Evolutionary conservation across 805 yeast genomes (phyloP).

Genomic region (Candida parachauliodes): DNA sequence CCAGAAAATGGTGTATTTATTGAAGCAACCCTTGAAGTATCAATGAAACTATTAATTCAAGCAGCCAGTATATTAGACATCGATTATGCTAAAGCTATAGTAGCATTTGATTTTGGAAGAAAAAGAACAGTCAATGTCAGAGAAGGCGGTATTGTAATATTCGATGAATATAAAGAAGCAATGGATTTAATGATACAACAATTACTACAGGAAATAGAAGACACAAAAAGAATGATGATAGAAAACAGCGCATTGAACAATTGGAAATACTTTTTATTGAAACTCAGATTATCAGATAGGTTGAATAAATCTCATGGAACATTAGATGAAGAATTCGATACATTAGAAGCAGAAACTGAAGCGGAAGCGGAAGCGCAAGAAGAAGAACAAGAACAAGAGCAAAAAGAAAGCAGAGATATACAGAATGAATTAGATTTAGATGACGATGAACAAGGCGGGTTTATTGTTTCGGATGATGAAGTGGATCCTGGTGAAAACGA

Average conservation of each 20-base stretch:
- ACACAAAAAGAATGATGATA: slow-evolving; percentile 38
- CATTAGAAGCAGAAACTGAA: slow-evolving; percentile 1
- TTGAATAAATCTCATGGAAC: slow-evolving; percentile 49
- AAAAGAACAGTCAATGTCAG: slow-evolving; percentile 45
- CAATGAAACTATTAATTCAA: slow-evolving; percentile 49
- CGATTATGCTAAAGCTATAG: slow-evolving; percentile 84
- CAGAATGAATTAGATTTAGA: slow-evolving; percentile 6
- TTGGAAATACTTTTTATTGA: slow-evolving; percentile 53
- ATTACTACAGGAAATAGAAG: slow-evolving; percentile 47
- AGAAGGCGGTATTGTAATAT: slow-evolving; percentile 74
- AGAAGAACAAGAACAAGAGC: background rate
- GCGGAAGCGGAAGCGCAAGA: slow-evolving; percentile 14
- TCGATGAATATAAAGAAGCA: slow-evolving; percentile 58
- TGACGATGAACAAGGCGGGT: slow-evolving; percentile 19
- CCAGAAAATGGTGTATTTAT: slow-evolving; percentile 75
- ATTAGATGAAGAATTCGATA: slow-evolving; percentile 13
- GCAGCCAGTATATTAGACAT: slow-evolving; percentile 72
- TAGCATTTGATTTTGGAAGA: slow-evolving; percentile 70
- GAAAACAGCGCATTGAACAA: slow-evolving; percentile 49
- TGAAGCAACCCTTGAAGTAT: slow-evolving; percentile 15
- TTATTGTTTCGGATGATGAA: slow-evolving; percentile 13
- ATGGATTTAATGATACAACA: slow-evolving; percentile 48
- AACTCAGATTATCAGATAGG: slow-evolving; percentile 45
- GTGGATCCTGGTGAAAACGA: slow-evolving; percentile 2
- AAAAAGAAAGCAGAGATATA: background rate